Evolutionary conservation across 1,284 basidiomycete species (phyloP).

Genomic region (Melampsora allii-populina): DNA sequence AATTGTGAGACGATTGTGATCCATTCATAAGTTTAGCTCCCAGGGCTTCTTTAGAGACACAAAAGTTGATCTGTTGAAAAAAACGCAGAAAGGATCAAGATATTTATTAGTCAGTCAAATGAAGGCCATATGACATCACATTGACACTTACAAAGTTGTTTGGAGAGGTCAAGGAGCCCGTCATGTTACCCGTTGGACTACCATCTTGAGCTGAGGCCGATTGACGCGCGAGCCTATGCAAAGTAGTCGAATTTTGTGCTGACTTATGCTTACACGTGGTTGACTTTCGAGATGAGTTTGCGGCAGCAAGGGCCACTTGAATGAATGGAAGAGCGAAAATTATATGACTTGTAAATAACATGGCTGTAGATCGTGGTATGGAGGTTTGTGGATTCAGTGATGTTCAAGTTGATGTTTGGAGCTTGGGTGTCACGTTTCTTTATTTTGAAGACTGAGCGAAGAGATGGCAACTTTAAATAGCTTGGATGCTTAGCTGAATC

Average conservation of each 20-base stretch:
- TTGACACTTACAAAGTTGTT: slow-evolving; percentile 34
- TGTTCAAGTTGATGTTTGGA: neutral
- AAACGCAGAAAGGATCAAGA: neutral
- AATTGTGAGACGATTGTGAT: slow-evolving; percentile 8
- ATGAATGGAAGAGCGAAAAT: neutral
- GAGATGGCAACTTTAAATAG: too few species aligned
- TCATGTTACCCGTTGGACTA: slow-evolving; percentile 18
- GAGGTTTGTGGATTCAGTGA: neutral
- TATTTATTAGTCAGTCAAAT: neutral
- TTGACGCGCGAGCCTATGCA: neutral
- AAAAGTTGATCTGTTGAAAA: slow-evolving; percentile 28
- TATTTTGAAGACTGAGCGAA: neutral
- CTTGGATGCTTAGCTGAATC: too few species aligned
- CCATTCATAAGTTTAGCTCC: slow-evolving; percentile 32
- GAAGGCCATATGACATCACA: neutral
- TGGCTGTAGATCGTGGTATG: neutral
- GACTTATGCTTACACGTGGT: neutral
- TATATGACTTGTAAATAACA: neutral
- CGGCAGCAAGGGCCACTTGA: neutral
- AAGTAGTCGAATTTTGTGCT: neutral
- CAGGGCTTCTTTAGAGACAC: slow-evolving; percentile 11
- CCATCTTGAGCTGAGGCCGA: slow-evolving; percentile 15
- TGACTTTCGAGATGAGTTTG: neutral
- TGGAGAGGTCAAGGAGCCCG: slow-evolving; percentile 11
- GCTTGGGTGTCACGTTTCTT: neutral